Conservation (phyloP, 768 basidiomycete species). For the Hydnomerulius pinastri region DNA sequence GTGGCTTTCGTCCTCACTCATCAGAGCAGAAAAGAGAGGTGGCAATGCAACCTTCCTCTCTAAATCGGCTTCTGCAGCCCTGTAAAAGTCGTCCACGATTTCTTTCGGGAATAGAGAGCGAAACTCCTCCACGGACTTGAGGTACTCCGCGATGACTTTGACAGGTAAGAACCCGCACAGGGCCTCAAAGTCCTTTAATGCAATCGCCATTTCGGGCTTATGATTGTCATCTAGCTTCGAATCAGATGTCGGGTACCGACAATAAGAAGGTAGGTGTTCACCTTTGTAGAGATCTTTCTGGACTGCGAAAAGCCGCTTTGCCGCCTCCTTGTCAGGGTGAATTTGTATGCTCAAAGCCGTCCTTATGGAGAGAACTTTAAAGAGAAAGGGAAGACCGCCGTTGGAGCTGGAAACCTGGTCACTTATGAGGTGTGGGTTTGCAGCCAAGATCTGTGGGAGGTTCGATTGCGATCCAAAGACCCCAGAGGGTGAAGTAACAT, state of each 20-base stretch:
- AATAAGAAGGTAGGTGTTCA: slow-evolving; percentile 30
- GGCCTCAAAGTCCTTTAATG: slow-evolving; percentile 86
- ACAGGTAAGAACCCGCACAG: slow-evolving; percentile 94
- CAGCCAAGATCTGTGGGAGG: slow-evolving; percentile 62
- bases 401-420: slow-evolving; percentile 46
- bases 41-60: slow-evolving; percentile 58
- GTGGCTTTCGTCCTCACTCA: slow-evolving; percentile 71
- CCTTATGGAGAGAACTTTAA: slow-evolving; percentile 89
- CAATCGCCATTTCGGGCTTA: slow-evolving; percentile 99
- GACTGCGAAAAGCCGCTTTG: slow-evolving; percentile 63
- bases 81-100: slow-evolving; percentile 54
- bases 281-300: slow-evolving; percentile 92
- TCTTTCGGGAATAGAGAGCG: slow-evolving; percentile 62
- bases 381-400: slow-evolving; percentile 85
- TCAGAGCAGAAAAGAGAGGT: slow-evolving; percentile 77
- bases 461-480: slow-evolving; percentile 47
- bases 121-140: slow-evolving; percentile 76
- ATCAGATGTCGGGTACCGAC: slow-evolving; percentile 12
- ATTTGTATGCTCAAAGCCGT: slow-evolving; percentile 92
- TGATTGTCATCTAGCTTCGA: slow-evolving; percentile 81
- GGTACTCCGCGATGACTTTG: slow-evolving; percentile 62
- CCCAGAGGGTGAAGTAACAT: slow-evolving; percentile 70
- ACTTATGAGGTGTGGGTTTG: slow-evolving; percentile 72
- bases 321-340: slow-evolving; percentile 86
- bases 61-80: slow-evolving; percentile 32